A percentile compares a stretch with the other conserved stretches of the same genome.
Conservation (phyloP, 331 rosid species). For the Spiraea crenata region DNA sequence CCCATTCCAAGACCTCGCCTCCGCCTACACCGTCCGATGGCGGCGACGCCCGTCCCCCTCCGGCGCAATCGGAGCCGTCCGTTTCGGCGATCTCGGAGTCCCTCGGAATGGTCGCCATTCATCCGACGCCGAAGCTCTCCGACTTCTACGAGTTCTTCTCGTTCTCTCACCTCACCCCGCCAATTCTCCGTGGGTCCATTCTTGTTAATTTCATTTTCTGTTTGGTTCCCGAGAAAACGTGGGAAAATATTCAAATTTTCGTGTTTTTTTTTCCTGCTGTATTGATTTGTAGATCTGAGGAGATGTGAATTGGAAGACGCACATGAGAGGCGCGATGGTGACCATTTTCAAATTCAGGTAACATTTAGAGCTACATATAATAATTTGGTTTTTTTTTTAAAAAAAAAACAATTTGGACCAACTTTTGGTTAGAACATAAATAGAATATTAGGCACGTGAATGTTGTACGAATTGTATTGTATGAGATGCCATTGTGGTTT, state of each 20-base stretch:
- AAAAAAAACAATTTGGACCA: neutral
- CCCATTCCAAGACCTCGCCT: slow-evolving; percentile 36
- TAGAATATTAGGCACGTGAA: neutral
- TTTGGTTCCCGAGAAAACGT: slow-evolving; percentile 5
- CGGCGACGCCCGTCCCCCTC: slow-evolving; percentile 31
- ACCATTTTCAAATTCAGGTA: slow-evolving; percentile 80
- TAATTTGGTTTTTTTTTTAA: too few species aligned
- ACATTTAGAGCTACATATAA: too few species aligned
- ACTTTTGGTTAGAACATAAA: neutral
- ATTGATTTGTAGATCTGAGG: slow-evolving; percentile 50
- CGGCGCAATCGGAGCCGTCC: slow-evolving; percentile 33
- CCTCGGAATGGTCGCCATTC: slow-evolving; percentile 85
- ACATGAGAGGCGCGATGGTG: slow-evolving; percentile 51
- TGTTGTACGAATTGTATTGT: neutral
- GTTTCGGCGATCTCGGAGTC: slow-evolving; percentile 62
- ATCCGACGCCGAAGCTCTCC: slow-evolving; percentile 86
- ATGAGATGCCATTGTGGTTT: too few species aligned
- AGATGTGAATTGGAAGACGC: slow-evolving; percentile 48
- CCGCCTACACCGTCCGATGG: slow-evolving; percentile 48
- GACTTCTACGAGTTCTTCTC: slow-evolving; percentile 92
- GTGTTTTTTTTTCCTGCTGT: neutral
- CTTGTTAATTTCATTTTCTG: neutral
- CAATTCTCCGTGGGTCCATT: slow-evolving; percentile 59
- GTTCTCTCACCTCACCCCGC: slow-evolving; percentile 65
- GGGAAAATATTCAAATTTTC: neutral